A percentile compares a stretch with the other conserved stretches of the same genome.
phyloP scores from a whole-genome alignment of 148 eudicot genomes.

The Camellia sinensis region DNA sequence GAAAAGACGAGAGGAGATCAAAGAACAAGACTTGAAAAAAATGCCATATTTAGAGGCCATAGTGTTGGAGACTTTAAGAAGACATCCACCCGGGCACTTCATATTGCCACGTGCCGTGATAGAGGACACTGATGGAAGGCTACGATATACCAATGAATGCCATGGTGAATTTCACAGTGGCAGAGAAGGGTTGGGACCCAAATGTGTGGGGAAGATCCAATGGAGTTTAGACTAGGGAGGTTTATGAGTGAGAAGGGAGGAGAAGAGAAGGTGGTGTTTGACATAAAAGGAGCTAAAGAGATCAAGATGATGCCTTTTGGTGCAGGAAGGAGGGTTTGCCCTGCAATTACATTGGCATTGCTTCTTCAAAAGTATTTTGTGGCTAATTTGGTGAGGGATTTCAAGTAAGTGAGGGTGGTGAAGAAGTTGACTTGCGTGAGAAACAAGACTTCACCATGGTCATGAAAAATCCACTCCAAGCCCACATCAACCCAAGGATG shows the following conservation, averaged over 20 bases:
- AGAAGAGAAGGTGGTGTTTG: slow-evolving; percentile 13
- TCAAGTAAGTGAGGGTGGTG: slow-evolving; percentile 11
- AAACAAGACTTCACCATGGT: slow-evolving; percentile 22
- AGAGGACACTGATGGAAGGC: slow-evolving; percentile 15
- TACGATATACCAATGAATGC: slow-evolving; percentile 19
- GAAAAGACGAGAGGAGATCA: neutral
- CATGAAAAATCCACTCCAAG: slow-evolving; percentile 19
- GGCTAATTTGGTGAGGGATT: slow-evolving; percentile 21
- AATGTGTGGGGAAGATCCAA: slow-evolving; percentile 23
- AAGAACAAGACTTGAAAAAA: slow-evolving; percentile 19
- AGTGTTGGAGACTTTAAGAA: slow-evolving; percentile 21
- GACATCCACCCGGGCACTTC: slow-evolving; percentile 28
- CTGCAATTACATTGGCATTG: slow-evolving; percentile 19
- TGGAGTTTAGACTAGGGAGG: slow-evolving; percentile 24
- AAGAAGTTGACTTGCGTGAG: slow-evolving; percentile 18
- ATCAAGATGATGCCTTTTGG: slow-evolving; percentile 27
- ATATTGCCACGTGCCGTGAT: slow-evolving; percentile 10
- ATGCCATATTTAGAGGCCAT: slow-evolving; percentile 20
- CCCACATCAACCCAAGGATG: slow-evolving; percentile 4
- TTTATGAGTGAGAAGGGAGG: neutral
- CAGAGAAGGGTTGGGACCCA: slow-evolving; percentile 24
- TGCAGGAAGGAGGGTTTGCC: slow-evolving; percentile 24
- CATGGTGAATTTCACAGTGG: slow-evolving; percentile 19
- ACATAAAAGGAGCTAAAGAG: slow-evolving; percentile 15
- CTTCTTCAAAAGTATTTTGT: slow-evolving; percentile 17